Percentiles rank a stretch among this genome's conserved stretches.
phyloP scores from a whole-genome alignment of 345 rosid genomes.

The Citrus mangshanensis region DNA sequence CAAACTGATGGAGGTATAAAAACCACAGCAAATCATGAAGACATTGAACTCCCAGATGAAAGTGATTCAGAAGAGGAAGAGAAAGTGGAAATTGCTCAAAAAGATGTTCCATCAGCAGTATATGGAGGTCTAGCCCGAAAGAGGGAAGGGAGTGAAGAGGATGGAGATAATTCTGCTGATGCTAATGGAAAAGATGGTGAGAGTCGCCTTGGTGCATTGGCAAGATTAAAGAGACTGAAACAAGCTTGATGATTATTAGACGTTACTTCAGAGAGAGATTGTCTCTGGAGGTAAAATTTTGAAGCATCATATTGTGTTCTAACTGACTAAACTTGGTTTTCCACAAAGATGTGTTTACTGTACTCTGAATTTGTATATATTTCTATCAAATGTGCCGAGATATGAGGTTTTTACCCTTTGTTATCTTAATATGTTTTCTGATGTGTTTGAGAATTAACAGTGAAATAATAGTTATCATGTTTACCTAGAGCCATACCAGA shows the following conservation, averaged over 20 bases:
- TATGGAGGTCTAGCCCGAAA: conserved; percentile 73
- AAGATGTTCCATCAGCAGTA: conserved; percentile 78
- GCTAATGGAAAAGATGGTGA: conserved; percentile 36
- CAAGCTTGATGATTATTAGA: conserved; percentile 16
- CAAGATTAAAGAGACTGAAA: conserved; percentile 76
- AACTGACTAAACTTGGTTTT: not conserved
- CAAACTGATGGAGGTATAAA: conserved; percentile 48
- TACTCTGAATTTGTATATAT: not conserved
- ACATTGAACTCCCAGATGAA: conserved; percentile 80
- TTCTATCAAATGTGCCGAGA: not conserved
- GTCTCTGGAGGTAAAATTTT: not conserved
- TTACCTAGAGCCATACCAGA: not conserved
- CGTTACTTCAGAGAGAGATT: not conserved
- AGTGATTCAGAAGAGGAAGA: conserved; percentile 75
- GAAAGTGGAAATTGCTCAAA: conserved; percentile 66
- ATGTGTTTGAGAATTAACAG: not conserved
- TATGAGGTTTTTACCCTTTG: not conserved
- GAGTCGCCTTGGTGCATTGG: conserved; percentile 69
- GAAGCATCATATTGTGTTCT: not conserved
- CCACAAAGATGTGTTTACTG: not conserved
- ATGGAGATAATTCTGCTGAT: conserved; percentile 14
- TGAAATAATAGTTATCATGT: not conserved
- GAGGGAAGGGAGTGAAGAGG: conserved; percentile 51
- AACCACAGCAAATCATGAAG: conserved; percentile 56
- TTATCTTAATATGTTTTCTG: not conserved